Percentiles rank a stretch among this genome's conserved stretches.
phyloP scores from a whole-genome alignment of 2,329 filamentous ascomycete genomes.

The Fusarium sp. region DNA sequence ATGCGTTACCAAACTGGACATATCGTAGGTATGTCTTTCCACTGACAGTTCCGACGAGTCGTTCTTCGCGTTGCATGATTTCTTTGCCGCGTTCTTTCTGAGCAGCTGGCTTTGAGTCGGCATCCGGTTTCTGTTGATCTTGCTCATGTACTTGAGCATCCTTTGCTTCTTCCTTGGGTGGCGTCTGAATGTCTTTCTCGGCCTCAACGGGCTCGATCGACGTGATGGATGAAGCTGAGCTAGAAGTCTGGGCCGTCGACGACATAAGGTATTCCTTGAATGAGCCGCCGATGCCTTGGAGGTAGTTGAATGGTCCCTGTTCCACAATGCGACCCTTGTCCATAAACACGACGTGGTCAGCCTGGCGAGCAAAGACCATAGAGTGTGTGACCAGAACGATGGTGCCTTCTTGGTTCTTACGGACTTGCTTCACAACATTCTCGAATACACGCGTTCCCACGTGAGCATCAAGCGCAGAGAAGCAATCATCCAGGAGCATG shows the following conservation, averaged over 20 bases:
- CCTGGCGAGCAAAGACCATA: slow-evolving; percentile 26
- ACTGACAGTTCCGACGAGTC: slow-evolving; percentile 27
- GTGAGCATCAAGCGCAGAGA: slow-evolving; percentile 29
- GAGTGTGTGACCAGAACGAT: slow-evolving; percentile 27
- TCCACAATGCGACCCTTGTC: slow-evolving; percentile 13
- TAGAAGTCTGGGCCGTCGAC: background rate
- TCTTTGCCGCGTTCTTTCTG: slow-evolving; percentile 19
- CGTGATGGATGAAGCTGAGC: background rate
- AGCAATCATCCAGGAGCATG: slow-evolving; percentile 31
- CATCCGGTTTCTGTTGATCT: background rate
- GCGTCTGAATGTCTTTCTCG: accelerated
- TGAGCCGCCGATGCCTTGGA: background rate
- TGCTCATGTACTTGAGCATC: background rate
- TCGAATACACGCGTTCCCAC: slow-evolving; percentile 30
- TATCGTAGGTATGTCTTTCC: slow-evolving; percentile 32
- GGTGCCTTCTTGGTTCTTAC: background rate
- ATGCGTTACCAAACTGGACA: slow-evolving; percentile 30
- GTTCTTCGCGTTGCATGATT: slow-evolving; percentile 32
- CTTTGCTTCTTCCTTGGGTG: accelerated
- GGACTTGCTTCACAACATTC: slow-evolving; percentile 23
- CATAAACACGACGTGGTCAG: slow-evolving; percentile 30
- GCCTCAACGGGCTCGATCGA: background rate
- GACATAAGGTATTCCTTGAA: slow-evolving; percentile 13
- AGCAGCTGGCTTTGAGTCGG: background rate
- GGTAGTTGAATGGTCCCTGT: slow-evolving; percentile 19